These are phyloP conservation scores for Tuber indicum DNA, from an alignment of 495 filamentous ascomycete species.

Conservation along the genomic window DNA sequence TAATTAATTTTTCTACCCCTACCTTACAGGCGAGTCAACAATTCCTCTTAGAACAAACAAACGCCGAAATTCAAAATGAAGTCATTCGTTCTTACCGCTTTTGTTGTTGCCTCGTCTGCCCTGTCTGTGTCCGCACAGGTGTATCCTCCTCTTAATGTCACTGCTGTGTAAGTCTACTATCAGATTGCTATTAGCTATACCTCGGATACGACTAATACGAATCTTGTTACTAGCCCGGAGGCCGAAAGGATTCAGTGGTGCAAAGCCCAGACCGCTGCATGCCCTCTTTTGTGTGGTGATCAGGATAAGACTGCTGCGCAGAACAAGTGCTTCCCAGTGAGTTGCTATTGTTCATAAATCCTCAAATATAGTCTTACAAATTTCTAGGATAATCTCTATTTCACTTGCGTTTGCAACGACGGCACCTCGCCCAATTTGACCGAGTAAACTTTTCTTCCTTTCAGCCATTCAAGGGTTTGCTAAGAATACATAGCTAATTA, in stretches of 20 bases:
- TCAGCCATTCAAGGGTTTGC: background rate
- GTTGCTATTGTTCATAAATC: slow-evolving; percentile 12
- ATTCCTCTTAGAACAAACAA: slow-evolving; percentile 13
- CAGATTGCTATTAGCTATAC: background rate
- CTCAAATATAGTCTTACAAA: slow-evolving; percentile 6
- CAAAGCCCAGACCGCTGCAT: slow-evolving; percentile 50
- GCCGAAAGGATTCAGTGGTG: slow-evolving; percentile 49
- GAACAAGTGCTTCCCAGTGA: slow-evolving; percentile 38
- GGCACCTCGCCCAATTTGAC: slow-evolving; percentile 32
- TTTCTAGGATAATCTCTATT: slow-evolving; percentile 19
- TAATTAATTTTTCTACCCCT: slow-evolving; percentile 9
- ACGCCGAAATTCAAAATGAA: slow-evolving; percentile 27
- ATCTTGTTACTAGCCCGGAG: background rate
- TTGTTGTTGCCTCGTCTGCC: slow-evolving; percentile 27
- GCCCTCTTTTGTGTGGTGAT: slow-evolving; percentile 61
- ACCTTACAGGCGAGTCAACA: background rate
- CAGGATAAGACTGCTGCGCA: slow-evolving; percentile 13
- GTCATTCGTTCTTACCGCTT: slow-evolving; percentile 30
- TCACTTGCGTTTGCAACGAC: slow-evolving; percentile 23
- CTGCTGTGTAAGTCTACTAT: slow-evolving; percentile 22
- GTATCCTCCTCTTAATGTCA: slow-evolving; percentile 25
- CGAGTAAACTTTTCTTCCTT: slow-evolving; percentile 22
- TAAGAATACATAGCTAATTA: background rate
- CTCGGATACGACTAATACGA: background rate
- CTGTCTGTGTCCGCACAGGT: slow-evolving; percentile 28